Evolutionary conservation across 306 rosid species (phyloP), one percentile per base, ranked within the genome.

Genomic region (Pyrus communis): DNA sequence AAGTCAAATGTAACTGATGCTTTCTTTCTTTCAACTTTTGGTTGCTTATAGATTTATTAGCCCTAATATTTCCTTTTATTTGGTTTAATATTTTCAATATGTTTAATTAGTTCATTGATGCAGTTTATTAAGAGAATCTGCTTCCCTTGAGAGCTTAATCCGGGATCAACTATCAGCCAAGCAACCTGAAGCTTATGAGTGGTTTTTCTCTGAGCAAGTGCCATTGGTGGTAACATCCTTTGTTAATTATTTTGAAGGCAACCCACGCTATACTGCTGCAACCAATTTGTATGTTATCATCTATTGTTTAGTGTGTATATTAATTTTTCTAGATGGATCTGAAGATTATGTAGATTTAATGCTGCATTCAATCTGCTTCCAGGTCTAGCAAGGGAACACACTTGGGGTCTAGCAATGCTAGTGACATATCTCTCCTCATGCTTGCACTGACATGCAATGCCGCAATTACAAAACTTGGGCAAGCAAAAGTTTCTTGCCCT

Each of bases 141-240:
- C 98, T 79, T 91, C 93, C 62, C 63, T 96, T 72, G 99, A 92
- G 86, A 87, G 93, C 82, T 82, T 91, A 77, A 89, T 92, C 60
- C 87, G 87, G 86, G 99, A 92, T 75, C 82, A 91, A 71, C 77
- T 96, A 86, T 91, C 89, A 28, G 84, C 90, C 79, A 91, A 92
- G 83, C 89, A 87, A 83, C 92, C 93, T 17, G 97, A 87, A 80
- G 93, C 91, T 70, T 87, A 85, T 81, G 97, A 92, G 80, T 91
- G 96, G 99, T 89, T 96, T 85, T 96, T 93, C 91, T 88, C 91
- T 67, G 91, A 92, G 87, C 98, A 92, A 89, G 86, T 96, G 77
- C 93, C 93, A 21, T 84, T 86, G 67, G 90, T 80, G 62, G 92
- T 88, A 75, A 78, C 87, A 31, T 96, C 97, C 77, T 89, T 96